phyloP scores from a whole-genome alignment of 495 filamentous ascomycete species.

The Podospora comata region DNA sequence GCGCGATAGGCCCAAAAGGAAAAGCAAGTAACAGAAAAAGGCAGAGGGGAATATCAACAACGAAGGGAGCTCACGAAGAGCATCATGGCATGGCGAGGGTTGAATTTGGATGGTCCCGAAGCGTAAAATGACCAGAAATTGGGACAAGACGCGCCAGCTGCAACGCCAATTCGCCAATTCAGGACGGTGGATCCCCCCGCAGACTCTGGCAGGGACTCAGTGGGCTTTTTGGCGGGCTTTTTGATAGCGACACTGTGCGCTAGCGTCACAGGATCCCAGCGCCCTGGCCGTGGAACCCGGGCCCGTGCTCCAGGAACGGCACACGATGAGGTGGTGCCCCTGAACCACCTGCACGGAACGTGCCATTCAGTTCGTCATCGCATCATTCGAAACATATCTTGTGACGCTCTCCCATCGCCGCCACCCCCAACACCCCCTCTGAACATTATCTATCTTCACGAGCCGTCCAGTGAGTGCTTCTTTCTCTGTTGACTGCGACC shows the following conservation, averaged over 20 bases:
- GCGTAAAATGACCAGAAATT: constrained; percentile 14
- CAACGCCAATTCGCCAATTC: not conserved
- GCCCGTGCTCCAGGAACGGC: constrained; percentile 1
- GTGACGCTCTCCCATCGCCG: not conserved
- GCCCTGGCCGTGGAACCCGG: constrained; percentile 6
- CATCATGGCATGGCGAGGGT: constrained; percentile 13
- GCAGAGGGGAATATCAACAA: constrained; percentile 8
- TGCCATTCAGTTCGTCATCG: not conserved
- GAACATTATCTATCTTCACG: not conserved
- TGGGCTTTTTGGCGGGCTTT: not conserved
- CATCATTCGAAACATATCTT: not conserved
- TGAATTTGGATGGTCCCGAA: constrained; percentile 3
- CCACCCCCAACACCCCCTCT: constrained; percentile 3
- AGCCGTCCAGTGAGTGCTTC: not conserved
- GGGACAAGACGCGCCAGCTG: constrained; percentile 6
- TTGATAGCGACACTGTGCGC: constrained; percentile 14
- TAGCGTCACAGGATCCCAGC: constrained; percentile 15
- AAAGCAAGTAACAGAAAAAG: not conserved
- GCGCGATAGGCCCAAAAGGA: not conserved
- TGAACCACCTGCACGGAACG: not conserved
- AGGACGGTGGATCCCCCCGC: not conserved
- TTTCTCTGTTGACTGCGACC: not conserved
- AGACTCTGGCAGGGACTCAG: not conserved
- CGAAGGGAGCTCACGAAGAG: constrained; percentile 16
- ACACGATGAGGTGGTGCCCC: not conserved